Evolutionary conservation across 371 early-diverging fungal genomes (phyloP), one percentile per base, ranked within the genome.

Genomic region (Mortierella sp.): DNA sequence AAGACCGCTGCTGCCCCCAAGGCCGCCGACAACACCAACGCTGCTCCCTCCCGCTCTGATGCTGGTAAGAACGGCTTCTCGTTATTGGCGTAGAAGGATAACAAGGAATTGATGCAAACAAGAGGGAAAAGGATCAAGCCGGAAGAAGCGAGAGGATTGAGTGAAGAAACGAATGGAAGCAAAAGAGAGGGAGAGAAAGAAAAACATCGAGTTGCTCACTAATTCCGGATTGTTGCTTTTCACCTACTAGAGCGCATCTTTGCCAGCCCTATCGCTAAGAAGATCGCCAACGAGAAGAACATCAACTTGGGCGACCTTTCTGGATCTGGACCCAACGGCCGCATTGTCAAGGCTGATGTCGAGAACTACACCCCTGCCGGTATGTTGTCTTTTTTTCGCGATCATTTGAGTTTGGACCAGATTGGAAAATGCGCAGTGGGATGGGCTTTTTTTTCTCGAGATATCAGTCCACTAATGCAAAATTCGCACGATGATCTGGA

Each of bases 331-430:
- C 98, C 98, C 45, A 85, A 92, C 68, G 97, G 97, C 72, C 91
- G 98, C 73, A 94, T 99, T 73, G 88, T 96, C 70, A 97, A 98
- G 92, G 89, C 92, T 34, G 99, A 99, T 86, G 94, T 98, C 45
- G 93, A 94, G 84, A 87, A 85, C 86, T 96, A 84, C 82, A 91
- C 89, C 74, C 87, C 85, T 68, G 88, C 87, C 85, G 47, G 64
- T 74, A 74, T 52, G 81, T 71, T 13, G 44, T 66, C 44, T 50
- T 50, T 75, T 31, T 24, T 52, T 34, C 10, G 0, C n/a, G 34
- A 11, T 26, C 4, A 31, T 53, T 11, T 53, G 11, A 26, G 2
- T 53, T 26, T 9, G 34, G 34, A 55, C n/a, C n/a, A n/a, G n/a
- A 34, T 19, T 5, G 29, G 29, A 55, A 26, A 55, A 31, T 14